Conservation (phyloP, 2,329 filamentous ascomycete genomes). For the Lachnellula cervina region DNA sequence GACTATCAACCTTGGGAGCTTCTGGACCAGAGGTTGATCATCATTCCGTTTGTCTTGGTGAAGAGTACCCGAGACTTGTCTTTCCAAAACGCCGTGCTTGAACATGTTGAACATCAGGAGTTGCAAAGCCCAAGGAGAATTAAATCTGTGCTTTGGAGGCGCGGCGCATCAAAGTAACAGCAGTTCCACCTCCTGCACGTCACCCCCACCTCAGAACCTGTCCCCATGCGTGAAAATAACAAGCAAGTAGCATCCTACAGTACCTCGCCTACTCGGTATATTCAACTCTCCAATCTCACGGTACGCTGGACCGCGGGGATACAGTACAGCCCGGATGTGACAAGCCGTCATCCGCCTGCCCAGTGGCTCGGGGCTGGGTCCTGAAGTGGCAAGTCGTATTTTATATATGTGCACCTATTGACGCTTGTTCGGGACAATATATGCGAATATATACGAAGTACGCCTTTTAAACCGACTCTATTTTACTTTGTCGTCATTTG, state of each 20-base stretch:
- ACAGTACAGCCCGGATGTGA: neutral
- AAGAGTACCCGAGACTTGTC: neutral
- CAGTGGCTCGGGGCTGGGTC: neutral
- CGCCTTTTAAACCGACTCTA: neutral
- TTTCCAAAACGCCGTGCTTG: neutral
- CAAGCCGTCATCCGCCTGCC: neutral
- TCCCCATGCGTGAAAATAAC: neutral
- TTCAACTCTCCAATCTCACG: neutral
- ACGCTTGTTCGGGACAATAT: neutral
- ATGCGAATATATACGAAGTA: neutral
- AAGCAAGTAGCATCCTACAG: neutral
- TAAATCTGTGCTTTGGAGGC: neutral
- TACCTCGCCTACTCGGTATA: neutral
- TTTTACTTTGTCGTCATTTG: neutral
- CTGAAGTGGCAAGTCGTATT: neutral
- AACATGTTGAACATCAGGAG: neutral
- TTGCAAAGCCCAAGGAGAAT: neutral
- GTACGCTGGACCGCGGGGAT: neutral
- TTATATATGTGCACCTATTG: neutral
- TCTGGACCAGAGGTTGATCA: neutral
- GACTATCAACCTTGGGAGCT: neutral
- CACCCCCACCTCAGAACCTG: neutral
- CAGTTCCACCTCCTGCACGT: constrained; percentile 4
- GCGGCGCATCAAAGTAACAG: neutral
- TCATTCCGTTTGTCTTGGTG: neutral